A percentile compares a stretch with the other conserved stretches of the same genome.
phyloP scores from a whole-genome alignment of 306 rosid genomes.

The Sphenostylis stenocarpa region DNA sequence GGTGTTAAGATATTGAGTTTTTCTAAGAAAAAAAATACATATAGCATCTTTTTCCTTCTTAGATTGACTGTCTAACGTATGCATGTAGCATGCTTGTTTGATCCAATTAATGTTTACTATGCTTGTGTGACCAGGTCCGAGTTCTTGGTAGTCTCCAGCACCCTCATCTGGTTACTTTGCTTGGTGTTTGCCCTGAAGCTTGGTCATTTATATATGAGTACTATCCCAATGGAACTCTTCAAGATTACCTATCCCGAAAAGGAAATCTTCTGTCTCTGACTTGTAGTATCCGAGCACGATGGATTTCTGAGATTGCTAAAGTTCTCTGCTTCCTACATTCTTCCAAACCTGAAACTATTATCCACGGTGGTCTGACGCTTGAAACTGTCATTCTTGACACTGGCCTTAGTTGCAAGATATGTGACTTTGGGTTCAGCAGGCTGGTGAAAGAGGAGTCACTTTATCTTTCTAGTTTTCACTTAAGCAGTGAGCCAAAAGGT shows the following conservation, averaged over 20 bases:
- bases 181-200: constrained; percentile 75
- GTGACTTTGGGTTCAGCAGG: constrained; percentile 78
- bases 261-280: constrained; percentile 44
- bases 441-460: constrained; percentile 62
- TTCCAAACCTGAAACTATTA: constrained; percentile 66
- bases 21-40: background rate
- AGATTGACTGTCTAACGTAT: background rate
- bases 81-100: constrained; percentile 11
- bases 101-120: constrained; percentile 16
- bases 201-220: constrained; percentile 78
- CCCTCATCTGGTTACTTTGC: constrained; percentile 74
- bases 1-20: background rate
- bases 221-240: constrained; percentile 70
- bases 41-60: background rate
- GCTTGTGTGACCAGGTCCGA: constrained; percentile 55
- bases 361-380: constrained; percentile 73
- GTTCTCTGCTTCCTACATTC: constrained; percentile 85
- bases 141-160: constrained; percentile 75
- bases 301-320: constrained; percentile 68
- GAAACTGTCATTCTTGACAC: constrained; percentile 59
- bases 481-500: constrained; percentile 61
- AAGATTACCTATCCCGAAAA: constrained; percentile 52
- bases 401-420: constrained; percentile 68
- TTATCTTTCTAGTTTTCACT: constrained; percentile 46
- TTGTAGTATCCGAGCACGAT: constrained; percentile 63